These are phyloP conservation scores for Periglandula ipomoeae DNA, from an alignment of 2,329 filamentous ascomycete species.

Conservation along the genomic window DNA sequence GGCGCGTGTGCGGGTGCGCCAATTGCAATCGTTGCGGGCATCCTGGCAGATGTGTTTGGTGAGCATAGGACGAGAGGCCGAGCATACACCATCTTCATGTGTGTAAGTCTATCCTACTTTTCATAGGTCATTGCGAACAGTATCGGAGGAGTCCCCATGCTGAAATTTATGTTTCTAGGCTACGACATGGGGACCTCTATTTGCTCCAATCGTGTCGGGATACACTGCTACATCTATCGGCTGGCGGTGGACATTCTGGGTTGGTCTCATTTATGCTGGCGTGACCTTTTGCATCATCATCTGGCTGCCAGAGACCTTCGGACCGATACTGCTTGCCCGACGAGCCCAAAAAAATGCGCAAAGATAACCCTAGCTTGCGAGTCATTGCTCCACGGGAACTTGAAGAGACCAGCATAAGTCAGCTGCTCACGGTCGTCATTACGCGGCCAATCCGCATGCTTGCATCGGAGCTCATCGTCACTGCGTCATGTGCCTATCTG, in stretches of 20 bases:
- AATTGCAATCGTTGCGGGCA: conserved; percentile 49
- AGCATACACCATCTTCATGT: conserved; percentile 56
- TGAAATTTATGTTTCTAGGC: conserved; percentile 24
- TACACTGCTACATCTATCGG: conserved; percentile 48
- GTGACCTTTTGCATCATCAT: conserved; percentile 48
- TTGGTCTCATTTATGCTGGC: conserved; percentile 59
- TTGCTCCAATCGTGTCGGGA: conserved; percentile 56
- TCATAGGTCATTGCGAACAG: no score
- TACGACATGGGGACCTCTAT: conserved; percentile 55
- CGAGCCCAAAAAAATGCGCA: conserved; percentile 49
- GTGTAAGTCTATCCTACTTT: conserved; percentile 35
- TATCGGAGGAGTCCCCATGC: no score
- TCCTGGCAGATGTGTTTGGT: conserved; percentile 56
- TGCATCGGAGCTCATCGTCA: conserved; percentile 61
- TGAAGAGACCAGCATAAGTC: conserved; percentile 45
- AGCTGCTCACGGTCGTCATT: conserved; percentile 57
- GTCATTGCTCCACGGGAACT: conserved; percentile 56
- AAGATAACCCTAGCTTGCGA: conserved; percentile 37
- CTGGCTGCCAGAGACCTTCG: conserved; percentile 57
- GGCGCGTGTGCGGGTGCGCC: conserved; percentile 44
- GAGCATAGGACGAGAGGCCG: conserved; percentile 41
- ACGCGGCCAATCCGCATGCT: conserved; percentile 67
- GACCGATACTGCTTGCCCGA: conserved; percentile 46
- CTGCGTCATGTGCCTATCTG: conserved; percentile 60
- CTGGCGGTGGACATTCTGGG: conserved; percentile 66